A percentile compares a stretch with the other conserved stretches of the same genome.
These are phyloP conservation scores for Solanum tarapatanum DNA, from an alignment of 257 asterid genomes.

Conservation along the genomic window DNA sequence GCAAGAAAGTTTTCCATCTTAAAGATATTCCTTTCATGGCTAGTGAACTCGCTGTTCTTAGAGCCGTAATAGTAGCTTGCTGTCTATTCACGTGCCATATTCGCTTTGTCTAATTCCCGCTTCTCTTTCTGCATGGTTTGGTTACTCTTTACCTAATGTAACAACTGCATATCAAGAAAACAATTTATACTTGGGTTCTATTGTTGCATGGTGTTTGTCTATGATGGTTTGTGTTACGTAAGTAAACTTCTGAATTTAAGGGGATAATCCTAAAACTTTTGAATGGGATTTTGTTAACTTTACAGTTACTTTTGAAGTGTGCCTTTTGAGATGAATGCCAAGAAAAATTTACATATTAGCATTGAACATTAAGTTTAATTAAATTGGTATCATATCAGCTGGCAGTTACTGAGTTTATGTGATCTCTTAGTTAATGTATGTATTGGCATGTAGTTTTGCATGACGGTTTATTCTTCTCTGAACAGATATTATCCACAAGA, in stretches of 20 bases:
- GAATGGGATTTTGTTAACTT: not conserved
- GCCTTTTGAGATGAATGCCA: not conserved
- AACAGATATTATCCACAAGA: slow-evolving; percentile 25
- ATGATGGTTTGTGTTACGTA: not conserved
- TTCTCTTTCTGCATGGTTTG: not conserved
- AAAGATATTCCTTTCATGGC: not conserved
- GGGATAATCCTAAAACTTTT: not conserved
- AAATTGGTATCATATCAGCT: not conserved
- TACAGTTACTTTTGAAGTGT: not conserved
- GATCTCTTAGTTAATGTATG: not conserved
- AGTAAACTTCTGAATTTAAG: not conserved
- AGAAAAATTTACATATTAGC: not conserved
- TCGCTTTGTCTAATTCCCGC: not conserved
- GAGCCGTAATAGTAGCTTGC: not conserved
- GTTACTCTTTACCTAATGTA: not conserved
- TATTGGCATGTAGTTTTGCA: not conserved
- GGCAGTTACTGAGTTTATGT: not conserved
- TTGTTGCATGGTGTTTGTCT: not conserved
- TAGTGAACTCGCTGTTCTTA: not conserved
- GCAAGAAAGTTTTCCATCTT: not conserved
- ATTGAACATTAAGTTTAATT: not conserved
- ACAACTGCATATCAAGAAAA: not conserved
- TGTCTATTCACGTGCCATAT: not conserved
- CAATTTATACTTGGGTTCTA: not conserved
- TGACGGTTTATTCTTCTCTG: not conserved